Evolutionary conservation across 257 asterid genomes (phyloP), one percentile per base, ranked within the genome.

Genomic region (Petunia axillaris): DNA sequence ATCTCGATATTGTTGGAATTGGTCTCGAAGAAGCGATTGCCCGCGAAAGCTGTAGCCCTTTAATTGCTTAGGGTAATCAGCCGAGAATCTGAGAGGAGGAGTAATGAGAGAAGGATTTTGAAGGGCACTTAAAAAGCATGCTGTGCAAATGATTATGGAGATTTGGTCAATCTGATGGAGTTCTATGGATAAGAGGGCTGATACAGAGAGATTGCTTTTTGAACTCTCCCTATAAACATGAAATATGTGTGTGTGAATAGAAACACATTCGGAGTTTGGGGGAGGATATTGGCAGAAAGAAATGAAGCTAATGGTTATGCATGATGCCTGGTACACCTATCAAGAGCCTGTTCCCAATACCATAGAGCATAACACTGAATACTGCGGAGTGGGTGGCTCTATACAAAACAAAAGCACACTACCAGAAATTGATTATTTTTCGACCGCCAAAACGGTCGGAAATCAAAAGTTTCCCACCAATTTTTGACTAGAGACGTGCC

Each of bases 221-320:
- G 57, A 39, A 68, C 16, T 36, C 44, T 8, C 38, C 53, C 1
- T 43, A 68, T 68, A 68, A 68, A n/a, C 57, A 16, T 68, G 57
- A 43, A 43, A 15, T 44, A 16, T 68, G 76, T 6, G 76, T 46
- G 57, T 37, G 40, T n/a, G 38, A 40, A 3, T 8, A 38, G 55
- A 50, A 68, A 43, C 57, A 44, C 40, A 44, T n/a, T n/a, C 8
- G 57, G 44, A 43, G n/a, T 44, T 44, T 68, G 40, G n/a, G 76
- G 9, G 40, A 16, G 40, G 76, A 44, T 25, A 44, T 68, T 44
- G 9, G n/a, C 8, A 4, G 54, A 67, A 39, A 64, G 73, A 64
- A 64, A 39, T 44, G 57, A 68, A 68, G 57, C 76, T 44, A 68
- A 16, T 55, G 57, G n/a, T 68, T 44, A 43, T 55, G 6, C 76